These are phyloP conservation scores for Neurospora intermedia DNA, from an alignment of 495 filamentous ascomycete species.

Conservation along the genomic window DNA sequence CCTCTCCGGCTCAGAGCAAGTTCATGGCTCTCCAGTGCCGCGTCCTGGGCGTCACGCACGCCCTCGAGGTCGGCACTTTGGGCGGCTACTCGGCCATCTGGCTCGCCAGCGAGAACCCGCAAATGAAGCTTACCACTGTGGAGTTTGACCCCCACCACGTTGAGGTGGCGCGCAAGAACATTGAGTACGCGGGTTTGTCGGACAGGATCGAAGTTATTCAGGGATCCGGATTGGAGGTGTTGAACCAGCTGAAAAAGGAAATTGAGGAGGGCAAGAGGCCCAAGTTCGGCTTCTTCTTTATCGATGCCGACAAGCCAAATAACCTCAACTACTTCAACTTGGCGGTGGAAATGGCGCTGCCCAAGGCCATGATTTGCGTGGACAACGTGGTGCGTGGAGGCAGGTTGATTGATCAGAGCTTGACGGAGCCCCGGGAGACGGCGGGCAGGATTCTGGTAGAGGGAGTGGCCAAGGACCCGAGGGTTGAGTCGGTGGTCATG, in stretches of 20 bases:
- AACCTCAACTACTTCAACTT: conserved; percentile 39
- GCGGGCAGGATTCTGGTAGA: conserved; percentile 29
- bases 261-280: conserved; percentile 35
- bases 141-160: conserved; percentile 31
- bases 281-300: conserved; percentile 40
- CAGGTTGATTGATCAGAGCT: conserved; percentile 10
- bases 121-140: conserved; percentile 34
- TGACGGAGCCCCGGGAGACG: neutral
- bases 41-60: conserved; percentile 25
- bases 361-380: conserved; percentile 30
- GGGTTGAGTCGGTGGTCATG: conserved; percentile 37
- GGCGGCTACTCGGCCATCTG: conserved; percentile 44
- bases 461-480: conserved; percentile 31
- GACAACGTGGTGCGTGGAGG: conserved; percentile 42
- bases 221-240: conserved; percentile 34
- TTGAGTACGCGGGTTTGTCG: conserved; percentile 23
- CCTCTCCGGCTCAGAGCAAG: conserved; percentile 29
- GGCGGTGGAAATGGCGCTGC: conserved; percentile 29
- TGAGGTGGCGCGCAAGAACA: conserved; percentile 35
- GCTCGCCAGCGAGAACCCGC: conserved; percentile 28
- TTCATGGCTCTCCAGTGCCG: conserved; percentile 32
- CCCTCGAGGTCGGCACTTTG: conserved; percentile 43
- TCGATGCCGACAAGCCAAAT: conserved; percentile 42
- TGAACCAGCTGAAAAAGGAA: conserved; percentile 30
- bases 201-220: conserved; percentile 31